Evolutionary conservation across 83 land plant genomes (phyloP).

Genomic region (Picea abies): DNA sequence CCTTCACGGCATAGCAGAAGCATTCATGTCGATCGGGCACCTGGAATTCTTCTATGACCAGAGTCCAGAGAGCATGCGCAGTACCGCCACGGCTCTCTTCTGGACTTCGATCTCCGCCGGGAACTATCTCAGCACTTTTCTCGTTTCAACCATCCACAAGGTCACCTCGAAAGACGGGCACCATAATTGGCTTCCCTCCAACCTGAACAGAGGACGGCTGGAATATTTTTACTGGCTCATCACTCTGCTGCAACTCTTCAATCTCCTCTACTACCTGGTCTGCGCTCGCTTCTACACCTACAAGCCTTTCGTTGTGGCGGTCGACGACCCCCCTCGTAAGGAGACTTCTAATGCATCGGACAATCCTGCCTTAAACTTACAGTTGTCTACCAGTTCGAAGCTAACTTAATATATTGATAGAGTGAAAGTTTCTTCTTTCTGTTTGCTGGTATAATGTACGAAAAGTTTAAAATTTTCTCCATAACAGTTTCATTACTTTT

Average conservation of each 20-base stretch:
- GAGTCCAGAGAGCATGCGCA: conserved; percentile 83
- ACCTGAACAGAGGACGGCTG: conserved; percentile 58
- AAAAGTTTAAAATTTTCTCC: too few relatives aligned
- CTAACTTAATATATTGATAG: too few relatives aligned
- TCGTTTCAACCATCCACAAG: conserved; percentile 49
- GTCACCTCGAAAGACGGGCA: background rate
- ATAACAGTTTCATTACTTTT: too few relatives aligned
- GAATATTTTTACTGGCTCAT: conserved; percentile 68
- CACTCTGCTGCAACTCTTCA: conserved; percentile 43
- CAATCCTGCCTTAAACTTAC: too few relatives aligned
- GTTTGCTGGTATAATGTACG: too few relatives aligned
- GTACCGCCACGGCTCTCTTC: conserved; percentile 68
- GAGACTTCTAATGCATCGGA: too few relatives aligned
- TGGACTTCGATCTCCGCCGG: conserved; percentile 64
- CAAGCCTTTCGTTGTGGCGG: conserved; percentile 31
- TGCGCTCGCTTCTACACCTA: conserved; percentile 49
- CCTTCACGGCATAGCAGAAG: conserved; percentile 75
- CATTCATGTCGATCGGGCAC: conserved; percentile 75
- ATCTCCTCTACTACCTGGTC: conserved; percentile 42
- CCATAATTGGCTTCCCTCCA: conserved; percentile 40
- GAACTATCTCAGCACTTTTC: conserved; percentile 59
- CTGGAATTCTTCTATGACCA: conserved; percentile 86
- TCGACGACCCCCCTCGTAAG: too few relatives aligned
- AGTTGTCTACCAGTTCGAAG: too few relatives aligned
- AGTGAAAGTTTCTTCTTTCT: too few relatives aligned